Base-by-base conservation (phyloP, 108 stramenopile genomes). In the Hondaea fermentalgiana region DNA sequence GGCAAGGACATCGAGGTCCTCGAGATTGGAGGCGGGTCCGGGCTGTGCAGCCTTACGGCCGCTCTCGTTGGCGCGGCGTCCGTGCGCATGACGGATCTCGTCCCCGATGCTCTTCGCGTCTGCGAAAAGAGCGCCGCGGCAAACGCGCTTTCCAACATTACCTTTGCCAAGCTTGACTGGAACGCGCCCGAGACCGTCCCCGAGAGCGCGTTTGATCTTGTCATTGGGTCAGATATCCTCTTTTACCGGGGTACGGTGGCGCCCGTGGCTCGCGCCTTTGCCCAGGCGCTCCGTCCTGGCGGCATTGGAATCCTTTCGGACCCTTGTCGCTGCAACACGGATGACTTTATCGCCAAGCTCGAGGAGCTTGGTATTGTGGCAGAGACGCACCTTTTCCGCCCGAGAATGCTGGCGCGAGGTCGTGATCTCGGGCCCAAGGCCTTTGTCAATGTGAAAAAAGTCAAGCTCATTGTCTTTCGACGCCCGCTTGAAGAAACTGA, bases 391-490 rank as follows among this genome's bases (percentile, higher is more conserved):
- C 12, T 83, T 35, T 83, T 83, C 4, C 76, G 45, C 12, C 76
- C 76, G 0, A 45, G 0, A 12, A 8, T 83, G 76, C 45, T 83
- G 14, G 45, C 76, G 6, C 76, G 76, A 6, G 76, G 19, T 12
- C 76, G 51, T 6, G 51, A 83, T 23, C 76, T 83, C 49, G 76
- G 49, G 0, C 76, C 45, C 19, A 47, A 83, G 51, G 76, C 76
- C 6, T 83, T 83, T 83, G 76, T 83, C 45, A 53, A 83, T 53
- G 76, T 83, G 76, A 83, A 83, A 53, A 83, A 83, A 23, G 76
- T 83, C 17, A 83, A 83, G 28, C 76, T 83, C 25, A 47, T 83
- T 35, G 76, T 83, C 8, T 83, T 83, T 23, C 55, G 55, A 57
- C 55, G 55, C 4, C 55, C 55, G 14, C 10, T 23, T 12, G 42